Evolutionary conservation across 805 yeast species (phyloP).

Genomic region (Saccharomycopsis synnaedendra): DNA sequence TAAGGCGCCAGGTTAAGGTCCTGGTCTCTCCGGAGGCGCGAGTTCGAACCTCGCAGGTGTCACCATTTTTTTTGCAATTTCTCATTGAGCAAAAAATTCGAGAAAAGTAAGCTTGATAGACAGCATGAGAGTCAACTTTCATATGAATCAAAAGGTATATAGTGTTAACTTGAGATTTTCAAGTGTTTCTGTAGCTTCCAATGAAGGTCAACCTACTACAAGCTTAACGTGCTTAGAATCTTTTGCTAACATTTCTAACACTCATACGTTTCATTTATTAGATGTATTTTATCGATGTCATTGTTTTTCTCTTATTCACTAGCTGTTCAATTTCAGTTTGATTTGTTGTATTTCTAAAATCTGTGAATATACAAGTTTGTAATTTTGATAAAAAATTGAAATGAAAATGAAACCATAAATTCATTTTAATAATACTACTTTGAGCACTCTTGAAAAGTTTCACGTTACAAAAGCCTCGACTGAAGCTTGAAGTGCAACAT

Average conservation of each 20-base stretch:
- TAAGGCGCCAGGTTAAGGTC: slow-evolving; percentile 68
- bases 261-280: background rate
- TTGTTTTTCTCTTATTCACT: too few species aligned
- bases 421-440: too few species aligned
- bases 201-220: background rate
- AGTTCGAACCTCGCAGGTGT: slow-evolving; percentile 80
- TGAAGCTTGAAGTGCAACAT: too few species aligned
- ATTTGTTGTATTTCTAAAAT: too few species aligned
- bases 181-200: background rate
- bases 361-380: too few species aligned
- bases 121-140: background rate
- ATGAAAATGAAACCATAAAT: too few species aligned
- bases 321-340: too few species aligned
- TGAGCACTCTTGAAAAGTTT: too few species aligned
- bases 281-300: background rate
- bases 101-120: background rate
- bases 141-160: background rate
- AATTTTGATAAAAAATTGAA: too few species aligned
- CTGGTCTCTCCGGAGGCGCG: slow-evolving; percentile 80
- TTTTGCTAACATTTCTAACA: background rate
- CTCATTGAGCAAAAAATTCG: background rate
- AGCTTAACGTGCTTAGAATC: background rate
- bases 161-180: background rate
- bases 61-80: slow-evolving; percentile 30
- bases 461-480: too few species aligned